Evolutionary conservation across 148 eudicot species (phyloP).

Genomic region (Silene conica): DNA sequence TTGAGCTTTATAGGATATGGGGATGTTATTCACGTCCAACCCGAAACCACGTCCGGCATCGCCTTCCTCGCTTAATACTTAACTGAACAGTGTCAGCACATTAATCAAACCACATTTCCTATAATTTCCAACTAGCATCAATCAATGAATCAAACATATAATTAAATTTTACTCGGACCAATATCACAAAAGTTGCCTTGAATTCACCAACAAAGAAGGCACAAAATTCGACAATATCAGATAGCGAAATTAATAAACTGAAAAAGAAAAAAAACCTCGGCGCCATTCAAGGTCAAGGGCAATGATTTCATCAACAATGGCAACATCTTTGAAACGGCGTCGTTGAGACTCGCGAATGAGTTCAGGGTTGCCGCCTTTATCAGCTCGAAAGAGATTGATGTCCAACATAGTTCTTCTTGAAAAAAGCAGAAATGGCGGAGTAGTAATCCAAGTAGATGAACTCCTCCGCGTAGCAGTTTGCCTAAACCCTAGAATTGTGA

Average conservation of each 20-base stretch:
- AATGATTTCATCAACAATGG: constrained; percentile 69
- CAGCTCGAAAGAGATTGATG: constrained; percentile 77
- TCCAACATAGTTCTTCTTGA: constrained; percentile 39
- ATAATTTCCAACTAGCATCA: neutral
- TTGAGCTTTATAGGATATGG: too few species aligned
- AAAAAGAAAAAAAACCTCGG: constrained; percentile 30
- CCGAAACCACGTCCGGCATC: too few species aligned
- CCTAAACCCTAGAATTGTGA: neutral
- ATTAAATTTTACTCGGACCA: neutral
- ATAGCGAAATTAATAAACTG: neutral
- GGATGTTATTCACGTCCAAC: too few species aligned
- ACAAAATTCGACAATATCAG: neutral
- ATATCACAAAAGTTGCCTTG: neutral
- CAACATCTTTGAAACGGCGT: constrained; percentile 63
- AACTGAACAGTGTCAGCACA: neutral
- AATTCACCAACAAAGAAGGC: too few species aligned
- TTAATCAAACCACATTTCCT: neutral
- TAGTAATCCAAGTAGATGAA: neutral
- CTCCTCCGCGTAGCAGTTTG: neutral
- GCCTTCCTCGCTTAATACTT: neutral
- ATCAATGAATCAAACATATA: neutral
- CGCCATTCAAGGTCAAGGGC: constrained; percentile 68
- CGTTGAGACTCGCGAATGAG: constrained; percentile 79
- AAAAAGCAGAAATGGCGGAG: neutral
- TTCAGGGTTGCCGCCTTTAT: constrained; percentile 78